Conservation (phyloP, 208 protist genomes). For the Wallacemonas sp. region DNA sequence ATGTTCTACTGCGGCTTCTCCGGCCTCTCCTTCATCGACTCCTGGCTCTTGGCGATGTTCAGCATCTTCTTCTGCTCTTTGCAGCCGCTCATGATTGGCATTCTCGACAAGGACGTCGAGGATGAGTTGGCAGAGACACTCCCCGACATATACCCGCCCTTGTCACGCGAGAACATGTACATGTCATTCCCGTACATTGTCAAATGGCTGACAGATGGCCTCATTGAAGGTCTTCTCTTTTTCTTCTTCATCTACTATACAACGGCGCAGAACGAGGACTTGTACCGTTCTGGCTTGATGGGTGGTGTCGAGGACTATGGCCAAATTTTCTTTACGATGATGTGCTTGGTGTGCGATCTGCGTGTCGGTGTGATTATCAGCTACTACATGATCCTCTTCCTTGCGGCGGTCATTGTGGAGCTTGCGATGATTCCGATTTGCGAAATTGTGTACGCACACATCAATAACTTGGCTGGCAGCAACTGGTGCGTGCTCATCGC, state of each 20-base stretch:
- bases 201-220: constrained; percentile 65
- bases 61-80: constrained; percentile 82
- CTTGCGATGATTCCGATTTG: constrained; percentile 36
- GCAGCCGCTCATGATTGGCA: constrained; percentile 76
- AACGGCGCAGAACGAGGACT: constrained; percentile 37
- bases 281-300: constrained; percentile 39
- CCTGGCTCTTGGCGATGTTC: constrained; percentile 82
- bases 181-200: constrained; percentile 61
- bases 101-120: constrained; percentile 87
- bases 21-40: constrained; percentile 81
- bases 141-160: constrained; percentile 61
- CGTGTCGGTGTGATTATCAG: constrained; percentile 35
- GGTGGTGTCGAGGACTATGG: constrained; percentile 70
- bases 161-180: constrained; percentile 72
- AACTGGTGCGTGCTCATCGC: constrained; percentile 61
- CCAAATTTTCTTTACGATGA: constrained; percentile 65
- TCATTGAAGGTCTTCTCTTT: constrained; percentile 52
- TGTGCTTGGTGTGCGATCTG: constrained; percentile 64
- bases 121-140: constrained; percentile 79
- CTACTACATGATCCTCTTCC: constrained; percentile 63
- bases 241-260: constrained; percentile 61
- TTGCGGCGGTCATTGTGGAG: constrained; percentile 24
- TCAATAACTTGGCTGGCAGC: constrained; percentile 53
- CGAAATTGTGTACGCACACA: constrained; percentile 43
- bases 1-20: constrained; percentile 83